Evolutionary conservation across 352 stramenopile genomes (phyloP).

Genomic region (Globisporangium takayamanum): DNA sequence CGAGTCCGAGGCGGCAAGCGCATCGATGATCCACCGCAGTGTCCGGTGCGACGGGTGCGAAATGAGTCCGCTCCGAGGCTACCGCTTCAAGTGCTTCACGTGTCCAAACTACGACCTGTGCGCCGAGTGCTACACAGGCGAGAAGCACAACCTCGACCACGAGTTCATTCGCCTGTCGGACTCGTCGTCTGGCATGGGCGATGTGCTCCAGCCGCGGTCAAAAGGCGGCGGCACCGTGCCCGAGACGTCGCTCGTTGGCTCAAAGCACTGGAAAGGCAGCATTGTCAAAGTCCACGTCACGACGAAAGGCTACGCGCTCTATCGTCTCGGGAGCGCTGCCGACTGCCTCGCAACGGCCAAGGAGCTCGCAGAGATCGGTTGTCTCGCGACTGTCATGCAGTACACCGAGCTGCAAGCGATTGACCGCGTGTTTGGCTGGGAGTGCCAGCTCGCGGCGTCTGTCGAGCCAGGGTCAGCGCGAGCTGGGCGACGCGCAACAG

Average conservation of each 20-base stretch:
- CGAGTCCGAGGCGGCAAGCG: slow-evolving; percentile 19
- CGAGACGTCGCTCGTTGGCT: slow-evolving; percentile 48
- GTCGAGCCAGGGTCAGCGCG: slow-evolving; percentile 44
- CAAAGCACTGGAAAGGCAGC: slow-evolving; percentile 58
- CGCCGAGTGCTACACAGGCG: slow-evolving; percentile 50
- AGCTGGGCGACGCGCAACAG: slow-evolving; percentile 28
- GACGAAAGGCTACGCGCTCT: slow-evolving; percentile 41
- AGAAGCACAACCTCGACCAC: slow-evolving; percentile 58
- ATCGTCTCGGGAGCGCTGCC: slow-evolving; percentile 26
- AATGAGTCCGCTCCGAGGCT: slow-evolving; percentile 56
- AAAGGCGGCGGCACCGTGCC: slow-evolving; percentile 43
- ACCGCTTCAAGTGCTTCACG: slow-evolving; percentile 71
- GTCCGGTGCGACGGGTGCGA: slow-evolving; percentile 80
- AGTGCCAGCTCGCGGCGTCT: slow-evolving; percentile 25
- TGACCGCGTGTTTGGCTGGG: slow-evolving; percentile 42
- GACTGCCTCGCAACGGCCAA: slow-evolving; percentile 33
- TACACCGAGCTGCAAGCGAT: slow-evolving; percentile 27
- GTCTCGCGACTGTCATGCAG: slow-evolving; percentile 39
- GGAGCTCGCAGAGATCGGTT: slow-evolving; percentile 29
- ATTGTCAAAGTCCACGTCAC: slow-evolving; percentile 38
- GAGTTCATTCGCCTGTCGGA: slow-evolving; percentile 57
- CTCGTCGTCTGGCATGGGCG: slow-evolving; percentile 30
- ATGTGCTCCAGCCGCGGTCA: slow-evolving; percentile 53
- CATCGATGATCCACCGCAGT: slow-evolving; percentile 44
- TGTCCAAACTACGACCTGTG: slow-evolving; percentile 79